Base-by-base conservation (phyloP, 176 grass and related monocot species). In the Alopecurus myosuroides region DNA sequence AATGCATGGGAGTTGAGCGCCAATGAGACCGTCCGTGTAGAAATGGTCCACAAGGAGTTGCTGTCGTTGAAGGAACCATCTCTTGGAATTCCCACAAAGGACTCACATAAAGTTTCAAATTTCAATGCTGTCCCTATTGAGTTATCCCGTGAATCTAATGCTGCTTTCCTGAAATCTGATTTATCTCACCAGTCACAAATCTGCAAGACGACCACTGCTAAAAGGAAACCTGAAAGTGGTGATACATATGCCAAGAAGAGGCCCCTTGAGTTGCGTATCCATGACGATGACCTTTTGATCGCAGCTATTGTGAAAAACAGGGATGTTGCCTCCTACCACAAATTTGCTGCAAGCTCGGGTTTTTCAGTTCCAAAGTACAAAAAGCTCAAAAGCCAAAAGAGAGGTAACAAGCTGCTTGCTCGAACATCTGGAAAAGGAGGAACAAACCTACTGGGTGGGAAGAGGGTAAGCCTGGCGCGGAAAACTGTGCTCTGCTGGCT, bases 401-500 rank as follows among this genome's bases (percentile, higher is more conserved):
- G 77, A 62, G 70, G 70, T 63, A 85, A 57, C 64, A 91, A 89
- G 25, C 72, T 92, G 81, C 82, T 86, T 41, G 48, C 74, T 45
- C 81, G 77, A 86, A 91, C 69, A 11, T 78, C 78, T 82, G 93
- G 90, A 70, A 95, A 92, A 90, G 63, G 64, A 30, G 88, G 79
- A 15, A 84, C 77, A 82, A 93, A 84, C 76, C 84, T 85, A 78
- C 56, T 94, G 76, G 93, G 94, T 71, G 92, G 86, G 35, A 92
- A 88, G 65, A 86, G 88, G 48, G 60, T 94, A 89, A 88, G 83
- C 79, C 74, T 94, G 70, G 91, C 92, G 66, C 84, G 86, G 12
- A 99, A 90, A 94, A 99, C 93, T 63, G 97, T 99, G 64, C 85
- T 99, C 33, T 92, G 93, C 64, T 99, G 97, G 97, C 90, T 99